Evolutionary conservation across 306 rosid species (phyloP), one percentile per base, ranked within the genome.

Genomic region (Lablab purpureus): DNA sequence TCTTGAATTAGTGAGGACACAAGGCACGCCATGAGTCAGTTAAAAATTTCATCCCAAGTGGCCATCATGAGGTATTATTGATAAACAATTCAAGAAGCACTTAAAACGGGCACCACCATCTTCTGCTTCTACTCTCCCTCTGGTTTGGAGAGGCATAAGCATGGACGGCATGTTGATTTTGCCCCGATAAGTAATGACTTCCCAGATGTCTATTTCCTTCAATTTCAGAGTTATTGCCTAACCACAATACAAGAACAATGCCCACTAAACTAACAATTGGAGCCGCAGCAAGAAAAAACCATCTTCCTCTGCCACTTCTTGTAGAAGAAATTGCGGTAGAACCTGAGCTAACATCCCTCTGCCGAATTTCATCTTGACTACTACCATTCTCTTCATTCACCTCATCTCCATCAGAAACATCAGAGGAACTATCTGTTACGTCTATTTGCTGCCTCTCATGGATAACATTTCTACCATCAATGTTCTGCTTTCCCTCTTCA

Each of bases 101-200:
- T 87, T 85, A 93, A 85, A 91, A 90, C 14, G 91, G 80, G 15
- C 87, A 88, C 98, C 98, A 93, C 99, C 96, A 91, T 81, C 96
- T 90, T 86, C 94, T 75, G 92, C 74, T 87, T 84, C 97, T 90
- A 73, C 49, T 84, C 84, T 87, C 97, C 87, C 93, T 84, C 85
- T 84, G 91, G 84, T 73, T 80, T 43, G 90, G 69, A 23, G 88
- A 58, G 49, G 78, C 71, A 37, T 87, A 50, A 60, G 71, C 75
- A 71, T n/a, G 87, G 64, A 55, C 40, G 2, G 59, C 71, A n/a
- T 25, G 90, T 58, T 67, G 91, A 83, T 71, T 85, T 78, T 74
- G 90, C 63, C 23, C 81, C 2, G 83, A 37, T 0, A 81, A 51
- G 78, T 74, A 80, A 67, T 58, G 71, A 64, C 32, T 60, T 14